Evolutionary conservation across 208 protist genomes (phyloP).

Genomic region (Trypanosoma cruzi): DNA sequence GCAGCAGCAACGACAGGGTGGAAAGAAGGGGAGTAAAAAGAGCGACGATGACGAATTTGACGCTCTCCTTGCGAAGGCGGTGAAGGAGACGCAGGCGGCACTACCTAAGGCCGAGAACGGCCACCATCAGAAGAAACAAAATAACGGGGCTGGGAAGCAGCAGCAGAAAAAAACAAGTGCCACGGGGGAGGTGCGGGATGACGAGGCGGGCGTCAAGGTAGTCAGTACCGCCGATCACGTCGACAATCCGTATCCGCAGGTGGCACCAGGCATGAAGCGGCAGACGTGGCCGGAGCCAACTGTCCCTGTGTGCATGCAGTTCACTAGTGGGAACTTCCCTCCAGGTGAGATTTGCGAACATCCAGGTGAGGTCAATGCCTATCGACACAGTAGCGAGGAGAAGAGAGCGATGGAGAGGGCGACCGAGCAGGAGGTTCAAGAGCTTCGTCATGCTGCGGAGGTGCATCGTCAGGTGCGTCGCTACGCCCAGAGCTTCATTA

Average conservation of each 20-base stretch:
- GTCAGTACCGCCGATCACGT: slow-evolving; percentile 69
- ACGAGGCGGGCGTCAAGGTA: slow-evolving; percentile 31
- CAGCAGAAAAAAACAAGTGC: slow-evolving; percentile 12
- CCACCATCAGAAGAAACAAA: slow-evolving; percentile 38
- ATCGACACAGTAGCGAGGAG: slow-evolving; percentile 92
- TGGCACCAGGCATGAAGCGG: slow-evolving; percentile 44
- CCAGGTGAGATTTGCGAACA: slow-evolving; percentile 89
- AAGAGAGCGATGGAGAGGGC: slow-evolving; percentile 89
- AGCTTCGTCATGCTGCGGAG: slow-evolving; percentile 89
- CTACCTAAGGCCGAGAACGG: slow-evolving; percentile 27
- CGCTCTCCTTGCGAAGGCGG: slow-evolving; percentile 61
- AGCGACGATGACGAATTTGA: slow-evolving; percentile 78
- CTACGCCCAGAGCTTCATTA: slow-evolving; percentile 89
- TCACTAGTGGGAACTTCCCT: slow-evolving; percentile 72
- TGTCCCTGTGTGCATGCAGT: slow-evolving; percentile 90
- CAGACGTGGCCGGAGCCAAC: slow-evolving; percentile 95
- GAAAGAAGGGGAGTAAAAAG: slow-evolving; percentile 37
- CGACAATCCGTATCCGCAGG: slow-evolving; percentile 78
- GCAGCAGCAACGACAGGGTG: slow-evolving; percentile 34
- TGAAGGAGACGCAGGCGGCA: slow-evolving; percentile 53
- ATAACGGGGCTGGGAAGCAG: slow-evolving; percentile 29
- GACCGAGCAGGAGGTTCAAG: slow-evolving; percentile 68
- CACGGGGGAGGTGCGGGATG: slow-evolving; percentile 7
- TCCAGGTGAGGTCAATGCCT: slow-evolving; percentile 91
- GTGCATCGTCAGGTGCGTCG: slow-evolving; percentile 94